A percentile compares a stretch with the other conserved stretches of the same genome.
Evolutionary conservation across 2,329 filamentous ascomycete genomes (phyloP).

Genomic region (Exophiala calicioides): DNA sequence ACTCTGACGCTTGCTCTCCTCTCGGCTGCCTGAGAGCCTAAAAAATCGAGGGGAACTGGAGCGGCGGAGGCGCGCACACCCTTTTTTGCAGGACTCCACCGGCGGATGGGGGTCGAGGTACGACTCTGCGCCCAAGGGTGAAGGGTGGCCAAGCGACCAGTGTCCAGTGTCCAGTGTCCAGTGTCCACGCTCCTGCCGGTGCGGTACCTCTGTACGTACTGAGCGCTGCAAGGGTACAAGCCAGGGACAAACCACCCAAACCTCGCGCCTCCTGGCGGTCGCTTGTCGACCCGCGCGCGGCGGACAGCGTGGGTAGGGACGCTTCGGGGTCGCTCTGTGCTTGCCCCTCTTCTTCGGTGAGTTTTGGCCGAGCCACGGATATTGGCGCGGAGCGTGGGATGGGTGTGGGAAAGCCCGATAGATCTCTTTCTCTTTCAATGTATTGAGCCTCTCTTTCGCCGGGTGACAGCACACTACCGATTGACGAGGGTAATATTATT

Average conservation of each 20-base stretch:
- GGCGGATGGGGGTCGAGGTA: too few species aligned
- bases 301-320: slow-evolving; percentile 8
- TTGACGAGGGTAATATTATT: too few species aligned
- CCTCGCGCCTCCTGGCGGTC: background rate
- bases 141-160: too few species aligned
- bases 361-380: slow-evolving; percentile 6
- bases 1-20: background rate
- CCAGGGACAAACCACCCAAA: background rate
- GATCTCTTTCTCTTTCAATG: background rate
- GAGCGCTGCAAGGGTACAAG: background rate
- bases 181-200: background rate
- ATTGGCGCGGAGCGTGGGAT: slow-evolving; percentile 13
- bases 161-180: too few species aligned
- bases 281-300: slow-evolving; percentile 7
- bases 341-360: slow-evolving; percentile 5
- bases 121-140: too few species aligned
- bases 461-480: slow-evolving; percentile 4
- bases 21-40: slow-evolving; percentile 4
- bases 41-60: background rate
- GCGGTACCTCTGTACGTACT: slow-evolving; percentile 6
- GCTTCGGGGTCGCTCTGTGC: slow-evolving; percentile 7
- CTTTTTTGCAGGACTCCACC: background rate
- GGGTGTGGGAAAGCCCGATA: slow-evolving; percentile 2
- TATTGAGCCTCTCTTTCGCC: background rate
- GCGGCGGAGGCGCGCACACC: background rate